Evolutionary conservation across 495 filamentous ascomycete species (phyloP).

Genomic region (Aspergillus conjunctus): DNA sequence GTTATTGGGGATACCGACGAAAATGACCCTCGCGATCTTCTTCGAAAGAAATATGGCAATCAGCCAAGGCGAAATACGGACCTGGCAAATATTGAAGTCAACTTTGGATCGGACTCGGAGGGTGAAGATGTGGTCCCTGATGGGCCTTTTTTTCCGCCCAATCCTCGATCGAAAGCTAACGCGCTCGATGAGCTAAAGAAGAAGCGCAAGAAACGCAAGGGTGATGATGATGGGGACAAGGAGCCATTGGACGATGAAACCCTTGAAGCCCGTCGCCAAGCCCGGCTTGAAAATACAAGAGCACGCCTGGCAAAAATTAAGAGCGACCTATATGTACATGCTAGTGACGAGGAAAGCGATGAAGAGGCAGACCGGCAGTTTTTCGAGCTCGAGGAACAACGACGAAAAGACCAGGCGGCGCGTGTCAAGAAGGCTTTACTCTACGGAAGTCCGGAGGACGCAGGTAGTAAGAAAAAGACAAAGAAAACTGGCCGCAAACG

Average conservation of each 20-base stretch:
- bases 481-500: conserved; percentile 35
- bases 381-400: conserved; percentile 67
- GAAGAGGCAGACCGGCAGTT: conserved; percentile 67
- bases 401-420: conserved; percentile 52
- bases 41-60: conserved; percentile 66
- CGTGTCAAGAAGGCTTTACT: conserved; percentile 53
- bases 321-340: conserved; percentile 75
- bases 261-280: conserved; percentile 53
- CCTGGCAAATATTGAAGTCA: conserved; percentile 38
- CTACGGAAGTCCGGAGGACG: conserved; percentile 54
- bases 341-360: conserved; percentile 79
- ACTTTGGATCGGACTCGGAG: conserved; percentile 66
- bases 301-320: conserved; percentile 77
- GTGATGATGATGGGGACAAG: conserved; percentile 31
- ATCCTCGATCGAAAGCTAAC: conserved; percentile 46
- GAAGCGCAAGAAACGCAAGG: conserved; percentile 51
- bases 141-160: conserved; percentile 71
- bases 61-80: conserved; percentile 43
- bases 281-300: conserved; percentile 57
- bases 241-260: conserved; percentile 53
- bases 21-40: conserved; percentile 69
- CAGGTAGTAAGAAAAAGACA: conserved; percentile 33
- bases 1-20: conserved; percentile 65
- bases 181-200: conserved; percentile 54
- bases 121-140: conserved; percentile 58